phyloP scores from a whole-genome alignment of 2,329 filamentous ascomycete genomes.

The Colletotrichum endophyticum region DNA sequence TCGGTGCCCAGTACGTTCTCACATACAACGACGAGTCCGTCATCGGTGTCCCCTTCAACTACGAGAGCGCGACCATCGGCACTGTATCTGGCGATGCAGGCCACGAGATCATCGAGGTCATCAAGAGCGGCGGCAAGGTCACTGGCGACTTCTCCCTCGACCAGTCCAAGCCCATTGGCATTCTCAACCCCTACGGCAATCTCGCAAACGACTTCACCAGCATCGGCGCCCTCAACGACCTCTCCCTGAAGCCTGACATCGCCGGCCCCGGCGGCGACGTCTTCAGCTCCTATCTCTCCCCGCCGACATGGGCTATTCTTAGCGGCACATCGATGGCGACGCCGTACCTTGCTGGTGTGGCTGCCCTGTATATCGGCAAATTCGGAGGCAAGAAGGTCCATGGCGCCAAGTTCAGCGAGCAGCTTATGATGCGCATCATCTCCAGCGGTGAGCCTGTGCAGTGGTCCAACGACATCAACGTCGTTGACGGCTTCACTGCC shows the following conservation, averaged over 20 bases:
- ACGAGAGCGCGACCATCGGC: conserved; percentile 2
- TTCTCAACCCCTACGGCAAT: conserved; percentile 28
- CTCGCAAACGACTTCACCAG: conserved; percentile 39
- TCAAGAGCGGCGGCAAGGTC: conserved; percentile 18
- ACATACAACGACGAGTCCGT: conserved; percentile 38
- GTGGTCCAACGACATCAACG: conserved; percentile 19
- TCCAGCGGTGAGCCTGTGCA: conserved; percentile 32
- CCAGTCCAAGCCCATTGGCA: conserved; percentile 17
- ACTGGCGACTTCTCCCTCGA: conserved; percentile 18
- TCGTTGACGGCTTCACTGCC: conserved; percentile 22
- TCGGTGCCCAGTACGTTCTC: conserved; percentile 43
- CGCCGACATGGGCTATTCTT: conserved; percentile 28
- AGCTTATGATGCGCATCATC: conserved; percentile 37
- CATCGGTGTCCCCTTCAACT: neutral
- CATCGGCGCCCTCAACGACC: conserved; percentile 45
- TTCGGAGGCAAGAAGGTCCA: conserved; percentile 41
- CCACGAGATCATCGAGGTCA: conserved; percentile 17
- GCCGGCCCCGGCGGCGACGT: conserved; percentile 44
- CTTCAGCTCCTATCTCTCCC: conserved; percentile 39
- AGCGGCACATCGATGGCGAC: conserved; percentile 54
- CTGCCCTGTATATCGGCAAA: conserved; percentile 35
- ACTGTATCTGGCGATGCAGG: conserved; percentile 16
- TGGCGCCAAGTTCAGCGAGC: conserved; percentile 31
- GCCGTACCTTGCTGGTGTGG: conserved; percentile 46
- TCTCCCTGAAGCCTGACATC: conserved; percentile 42